phyloP scores from a whole-genome alignment of 208 protist species.

The Leishmania amazonensis region DNA sequence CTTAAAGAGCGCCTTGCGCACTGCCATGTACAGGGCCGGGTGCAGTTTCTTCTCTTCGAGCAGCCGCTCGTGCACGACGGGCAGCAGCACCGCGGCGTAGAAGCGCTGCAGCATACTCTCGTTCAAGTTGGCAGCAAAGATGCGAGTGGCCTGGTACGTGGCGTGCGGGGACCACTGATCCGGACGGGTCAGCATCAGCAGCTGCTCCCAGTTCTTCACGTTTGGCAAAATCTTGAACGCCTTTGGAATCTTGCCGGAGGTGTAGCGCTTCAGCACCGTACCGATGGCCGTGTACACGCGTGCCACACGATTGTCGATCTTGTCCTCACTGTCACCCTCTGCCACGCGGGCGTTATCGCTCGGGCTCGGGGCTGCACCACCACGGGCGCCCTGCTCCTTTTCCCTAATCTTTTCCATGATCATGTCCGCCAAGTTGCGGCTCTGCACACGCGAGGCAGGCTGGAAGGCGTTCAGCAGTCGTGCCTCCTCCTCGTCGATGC shows the following conservation, averaged over 20 bases:
- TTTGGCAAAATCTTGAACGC: slow-evolving; percentile 99
- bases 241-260: slow-evolving; percentile 98
- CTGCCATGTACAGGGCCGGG: slow-evolving; percentile 97
- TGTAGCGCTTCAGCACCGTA: slow-evolving; percentile 94
- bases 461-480: slow-evolving; percentile 88
- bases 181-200: slow-evolving; percentile 97
- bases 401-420: slow-evolving; percentile 93
- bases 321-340: slow-evolving; percentile 35
- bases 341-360: slow-evolving; percentile 8
- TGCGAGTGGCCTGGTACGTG: slow-evolving; percentile 94
- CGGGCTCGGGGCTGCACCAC: slow-evolving; percentile 20
- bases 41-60: slow-evolving; percentile 94
- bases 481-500: slow-evolving; percentile 90
- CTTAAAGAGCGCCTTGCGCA: slow-evolving; percentile 98
- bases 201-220: slow-evolving; percentile 97
- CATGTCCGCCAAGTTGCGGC: slow-evolving; percentile 89
- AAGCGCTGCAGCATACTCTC: slow-evolving; percentile 97
- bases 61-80: slow-evolving; percentile 89
- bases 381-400: slow-evolving; percentile 59
- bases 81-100: slow-evolving; percentile 98
- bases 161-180: slow-evolving; percentile 96
- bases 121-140: slow-evolving; percentile 98
- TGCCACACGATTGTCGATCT: slow-evolving; percentile 83
- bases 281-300: slow-evolving; percentile 95
- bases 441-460: slow-evolving; percentile 83